Base-by-base conservation (phyloP, 805 yeast species). In the Novakomyces olei region DNA sequence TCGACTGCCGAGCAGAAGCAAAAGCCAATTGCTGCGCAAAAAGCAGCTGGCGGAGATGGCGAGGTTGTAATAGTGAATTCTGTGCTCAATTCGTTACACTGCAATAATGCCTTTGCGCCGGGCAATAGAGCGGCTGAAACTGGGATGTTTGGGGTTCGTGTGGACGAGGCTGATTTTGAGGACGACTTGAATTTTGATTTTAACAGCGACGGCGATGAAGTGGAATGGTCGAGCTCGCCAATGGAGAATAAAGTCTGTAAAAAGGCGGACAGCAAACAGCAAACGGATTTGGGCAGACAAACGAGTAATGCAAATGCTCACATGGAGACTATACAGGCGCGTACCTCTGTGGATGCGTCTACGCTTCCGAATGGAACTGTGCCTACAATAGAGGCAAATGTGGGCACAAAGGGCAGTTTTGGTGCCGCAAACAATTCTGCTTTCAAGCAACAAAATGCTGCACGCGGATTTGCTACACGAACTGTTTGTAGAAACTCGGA, bases 111-210 rank as follows among this genome's bases (percentile, higher is more conserved):
- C n/a, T n/a, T n/a, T n/a, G n/a, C n/a, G n/a, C n/a, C n/a, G n/a
- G n/a, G n/a, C n/a, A n/a, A n/a, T n/a, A n/a, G n/a, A n/a, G n/a
- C n/a, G n/a, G n/a, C n/a, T n/a, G n/a, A n/a, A n/a, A n/a, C n/a
- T n/a, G n/a, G n/a, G 9, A 5, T 19, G 18, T n/a, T 23, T 23
- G 33, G 33, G 8, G 28, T 30, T 18, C 17, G 15, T 14, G 16
- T 30, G n/a, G 27, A 30, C 25, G 33, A 30, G 23, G 25, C 23
- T 12, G 33, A 30, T 23, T 19, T 30, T 10, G 33, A 30, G 12
- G 33, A 30, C 9, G 33, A 30, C n/a, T 18, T 30, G 4, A 14
- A 15, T 14, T n/a, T 19, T 12, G 33, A 30, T 8, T 12, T 15
- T 6, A 20, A 20, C 4, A 23, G 12, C 23, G 28, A 20, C 15